phyloP scores from a whole-genome alignment of 305 asterid genomes.

The Fraxinus xanthoxyloides region DNA sequence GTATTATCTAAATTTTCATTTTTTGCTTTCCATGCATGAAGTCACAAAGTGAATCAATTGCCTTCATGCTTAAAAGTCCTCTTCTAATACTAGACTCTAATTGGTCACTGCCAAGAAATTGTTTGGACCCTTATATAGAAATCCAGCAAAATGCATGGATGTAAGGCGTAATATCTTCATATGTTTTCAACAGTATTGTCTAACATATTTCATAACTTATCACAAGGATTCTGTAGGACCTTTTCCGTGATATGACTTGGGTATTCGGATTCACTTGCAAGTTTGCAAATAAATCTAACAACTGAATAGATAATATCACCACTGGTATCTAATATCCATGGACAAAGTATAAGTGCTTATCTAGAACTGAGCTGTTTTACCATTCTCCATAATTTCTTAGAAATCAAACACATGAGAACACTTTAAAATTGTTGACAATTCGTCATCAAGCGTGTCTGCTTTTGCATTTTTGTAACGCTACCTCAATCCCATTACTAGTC shows the following conservation, averaged over 20 bases:
- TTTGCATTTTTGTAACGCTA: not conserved
- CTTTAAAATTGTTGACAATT: not conserved
- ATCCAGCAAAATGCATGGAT: not conserved
- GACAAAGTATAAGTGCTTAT: not conserved
- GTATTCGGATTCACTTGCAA: not conserved
- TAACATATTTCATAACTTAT: not conserved
- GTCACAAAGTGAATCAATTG: not conserved
- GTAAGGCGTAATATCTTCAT: not conserved
- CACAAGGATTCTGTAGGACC: not conserved
- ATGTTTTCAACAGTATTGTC: not conserved
- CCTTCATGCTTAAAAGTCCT: not conserved
- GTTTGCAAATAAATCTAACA: not conserved
- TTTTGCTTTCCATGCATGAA: not conserved
- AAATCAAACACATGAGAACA: not conserved
- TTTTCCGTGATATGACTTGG: not conserved
- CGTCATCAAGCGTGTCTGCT: not conserved
- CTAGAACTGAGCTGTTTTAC: not conserved
- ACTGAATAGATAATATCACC: not conserved
- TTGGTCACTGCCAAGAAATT: not conserved
- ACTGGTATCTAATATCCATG: not conserved
- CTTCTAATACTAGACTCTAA: not conserved
- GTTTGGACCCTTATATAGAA: not conserved
- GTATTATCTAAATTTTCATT: constrained; percentile 35
- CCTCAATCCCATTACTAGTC: not conserved
- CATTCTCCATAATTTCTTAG: not conserved